Evolutionary conservation across 1,284 basidiomycete species (phyloP), one percentile per base, ranked within the genome.

Genomic region (Prillingera fragicola): DNA sequence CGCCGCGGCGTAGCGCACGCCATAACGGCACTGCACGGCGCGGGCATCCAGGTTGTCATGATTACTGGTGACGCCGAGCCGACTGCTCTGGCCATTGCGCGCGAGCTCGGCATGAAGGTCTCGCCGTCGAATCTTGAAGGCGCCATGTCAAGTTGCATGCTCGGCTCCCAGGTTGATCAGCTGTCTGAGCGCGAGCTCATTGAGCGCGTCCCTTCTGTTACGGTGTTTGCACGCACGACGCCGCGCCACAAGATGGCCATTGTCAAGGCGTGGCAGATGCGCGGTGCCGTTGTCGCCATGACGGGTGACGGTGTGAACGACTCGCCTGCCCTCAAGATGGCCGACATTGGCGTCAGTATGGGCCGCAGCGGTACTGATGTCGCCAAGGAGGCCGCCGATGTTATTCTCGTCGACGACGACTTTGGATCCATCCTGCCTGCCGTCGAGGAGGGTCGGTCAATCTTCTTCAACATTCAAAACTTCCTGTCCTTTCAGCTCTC

Each of bases 391-490:
- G 92, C 94, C 3, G 91, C 92, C 4, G 90, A 97, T 70, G 83
- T 95, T 54, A 96, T 98, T 56, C 79, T 98, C 14, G 92, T 96
- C 28, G 91, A 97, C 65, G 94, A 98, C 70, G 94, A 96, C 71
- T 97, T 97, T 68, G 85, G 82, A 44, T 96, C 92, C 1, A 89
- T 97, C 52, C 72, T 96, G 17, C 85, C 88, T 8, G 94, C 92
- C 1, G 82, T 97, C 34, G 92, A 97, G 73, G 94, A 98, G 76
- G 94, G 87, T 44, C 94, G 96, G 81, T 87, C 87, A 4, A 97
- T 97, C 60, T 98, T 96, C 71, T 89, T 94, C 74, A 97, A 98
- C 62, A 95, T 97, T 62, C 92, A 97, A 67, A 97, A 96, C 69
- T 97, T 98, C 77, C 74, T 97, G 38, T 81, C 85, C 27, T 98